Evolutionary conservation across 2,329 filamentous ascomycete genomes (phyloP).

Genomic region (Fusarium palustre): DNA sequence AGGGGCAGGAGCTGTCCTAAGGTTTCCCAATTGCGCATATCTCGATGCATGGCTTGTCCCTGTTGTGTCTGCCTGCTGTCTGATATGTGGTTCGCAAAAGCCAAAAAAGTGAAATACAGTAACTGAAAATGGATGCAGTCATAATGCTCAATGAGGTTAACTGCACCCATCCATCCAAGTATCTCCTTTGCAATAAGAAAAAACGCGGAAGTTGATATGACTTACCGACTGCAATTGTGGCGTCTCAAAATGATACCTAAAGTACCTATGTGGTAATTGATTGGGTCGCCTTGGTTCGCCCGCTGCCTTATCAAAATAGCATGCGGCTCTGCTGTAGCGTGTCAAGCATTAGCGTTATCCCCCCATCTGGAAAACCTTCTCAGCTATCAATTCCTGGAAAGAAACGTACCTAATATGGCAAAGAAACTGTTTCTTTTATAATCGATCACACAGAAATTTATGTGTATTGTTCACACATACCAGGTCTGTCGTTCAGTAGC

Average conservation of each 20-base stretch:
- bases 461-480: not conserved
- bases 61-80: too few species aligned
- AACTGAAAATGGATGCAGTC: not conserved
- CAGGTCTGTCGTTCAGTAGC: not conserved
- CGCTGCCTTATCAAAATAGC: not conserved
- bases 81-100: conserved; percentile 6
- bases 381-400: not conserved
- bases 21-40: too few species aligned
- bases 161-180: too few species aligned
- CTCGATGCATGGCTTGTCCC: too few species aligned
- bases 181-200: not conserved
- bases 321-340: conserved; percentile 16
- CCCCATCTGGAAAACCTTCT: not conserved
- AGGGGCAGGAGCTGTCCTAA: too few species aligned
- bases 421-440: not conserved
- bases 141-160: not conserved
- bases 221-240: not conserved
- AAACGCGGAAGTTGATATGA: not conserved
- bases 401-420: not conserved
- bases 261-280: not conserved
- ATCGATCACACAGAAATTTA: not conserved
- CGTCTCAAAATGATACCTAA: not conserved
- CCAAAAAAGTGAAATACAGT: not conserved
- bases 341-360: not conserved
- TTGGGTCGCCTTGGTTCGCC: conserved; percentile 18